Evolutionary conservation across 805 yeast species (phyloP), one percentile per base, ranked within the genome.

Genomic region (Kregervanrija delftensis): DNA sequence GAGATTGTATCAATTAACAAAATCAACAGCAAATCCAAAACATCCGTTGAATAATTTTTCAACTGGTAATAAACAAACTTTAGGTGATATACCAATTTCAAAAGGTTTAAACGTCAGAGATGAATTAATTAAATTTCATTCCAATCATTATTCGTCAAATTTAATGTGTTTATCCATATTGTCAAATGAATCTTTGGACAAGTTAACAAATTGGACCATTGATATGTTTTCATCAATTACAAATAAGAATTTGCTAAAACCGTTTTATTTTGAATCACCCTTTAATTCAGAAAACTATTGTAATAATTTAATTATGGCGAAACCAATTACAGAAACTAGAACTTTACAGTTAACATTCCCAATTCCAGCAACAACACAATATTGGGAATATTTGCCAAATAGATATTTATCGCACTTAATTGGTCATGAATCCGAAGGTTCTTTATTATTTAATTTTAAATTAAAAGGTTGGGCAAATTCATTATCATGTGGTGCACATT

Each of bases 391-490:
- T 17, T 79, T 79, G 53, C 95, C 97, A 0, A 72, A 77, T 6
- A 77, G 73, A 45, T 85, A 88, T 63, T 74, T 69, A 52, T 77
- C 90, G 15, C 97, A 93, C 61, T 69, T 93, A 43, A 67, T 91
- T 40, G 98, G 98, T 35, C 98, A 91, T 63, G 99, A 91, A 66
- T 86, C 93, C 40, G 73, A 81, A 40, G 98, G 98, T 2, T 88
- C 96, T 2, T 61, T 91, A 14, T 69, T 88, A 33, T 76, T 81
- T 45, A 74, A 72, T 51, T 74, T 91, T 52, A 91, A 88, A 64
- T 60, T 66, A 32, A 68, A 74, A 50, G 85, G 90, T 11, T 86
- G 90, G 88, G 96, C 91, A 6, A 83, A 77, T 52, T 82, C 77
- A 13, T 71, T 91, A 42, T 77, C 88, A 33, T 79, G 89, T 32